phyloP scores from a whole-genome alignment of 1,284 basidiomycete species.

The Exobasidium rhododendri region DNA sequence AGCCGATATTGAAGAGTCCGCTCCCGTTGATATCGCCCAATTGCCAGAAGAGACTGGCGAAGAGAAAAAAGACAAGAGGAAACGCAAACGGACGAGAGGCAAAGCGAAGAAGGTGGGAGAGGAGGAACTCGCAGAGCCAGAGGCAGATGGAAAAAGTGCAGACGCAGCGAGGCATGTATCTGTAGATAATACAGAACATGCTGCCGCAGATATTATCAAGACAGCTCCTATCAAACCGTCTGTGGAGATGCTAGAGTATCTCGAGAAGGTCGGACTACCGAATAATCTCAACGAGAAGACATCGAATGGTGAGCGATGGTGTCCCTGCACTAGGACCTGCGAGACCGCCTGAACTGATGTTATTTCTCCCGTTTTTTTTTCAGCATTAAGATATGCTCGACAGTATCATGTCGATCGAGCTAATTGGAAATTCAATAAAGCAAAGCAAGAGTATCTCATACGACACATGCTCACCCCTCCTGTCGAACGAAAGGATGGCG shows the following conservation, averaged over 20 bases:
- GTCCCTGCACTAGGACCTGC: too few species aligned
- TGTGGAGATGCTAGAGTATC: not conserved
- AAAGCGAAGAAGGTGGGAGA: slow-evolving; percentile 12
- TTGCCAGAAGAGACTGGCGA: not conserved
- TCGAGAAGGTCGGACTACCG: not conserved
- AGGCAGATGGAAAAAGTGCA: too few species aligned
- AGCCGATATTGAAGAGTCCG: not conserved
- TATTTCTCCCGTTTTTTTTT: too few species aligned
- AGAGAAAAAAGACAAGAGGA: slow-evolving; percentile 6
- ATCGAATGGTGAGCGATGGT: not conserved
- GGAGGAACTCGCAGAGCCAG: slow-evolving; percentile 7
- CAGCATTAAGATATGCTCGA: slow-evolving; percentile 22
- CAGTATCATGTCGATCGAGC: slow-evolving; percentile 13
- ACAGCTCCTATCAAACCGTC: too few species aligned
- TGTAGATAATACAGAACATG: too few species aligned
- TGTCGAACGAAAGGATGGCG: not conserved
- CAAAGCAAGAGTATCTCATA: slow-evolving; percentile 24
- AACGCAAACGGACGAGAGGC: slow-evolving; percentile 20
- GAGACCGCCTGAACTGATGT: too few species aligned
- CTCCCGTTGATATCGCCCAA: not conserved
- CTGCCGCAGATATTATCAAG: too few species aligned
- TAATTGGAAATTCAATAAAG: slow-evolving; percentile 29
- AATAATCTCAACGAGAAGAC: not conserved
- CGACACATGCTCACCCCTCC: slow-evolving; percentile 19
- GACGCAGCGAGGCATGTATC: too few species aligned